Evolutionary conservation across 345 rosid species (phyloP).

Genomic region (Draba incana): DNA sequence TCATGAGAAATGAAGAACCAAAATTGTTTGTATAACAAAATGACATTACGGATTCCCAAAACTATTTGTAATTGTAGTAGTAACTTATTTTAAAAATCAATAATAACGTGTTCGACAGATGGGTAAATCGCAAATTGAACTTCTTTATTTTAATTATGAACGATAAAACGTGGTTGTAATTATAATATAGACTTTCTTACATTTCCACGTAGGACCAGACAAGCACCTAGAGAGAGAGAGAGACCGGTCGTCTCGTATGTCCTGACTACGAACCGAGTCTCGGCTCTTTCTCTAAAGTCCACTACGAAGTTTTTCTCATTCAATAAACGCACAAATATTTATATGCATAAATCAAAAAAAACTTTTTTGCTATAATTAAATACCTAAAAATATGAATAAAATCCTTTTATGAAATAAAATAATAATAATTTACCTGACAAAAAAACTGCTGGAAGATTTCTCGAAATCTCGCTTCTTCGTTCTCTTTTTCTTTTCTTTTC

Average conservation of each 20-base stretch:
- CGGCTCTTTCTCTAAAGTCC: constrained; percentile 20
- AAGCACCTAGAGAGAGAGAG: constrained; percentile 11
- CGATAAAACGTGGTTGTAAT: constrained; percentile 21
- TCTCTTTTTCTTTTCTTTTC: not conserved
- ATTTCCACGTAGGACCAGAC: constrained; percentile 31
- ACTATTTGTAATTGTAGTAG: not conserved
- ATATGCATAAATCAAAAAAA: not conserved
- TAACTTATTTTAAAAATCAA: not conserved
- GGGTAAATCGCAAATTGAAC: not conserved
- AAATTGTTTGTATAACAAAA: too few relatives aligned
- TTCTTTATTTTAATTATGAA: not conserved
- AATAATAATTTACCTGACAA: not conserved
- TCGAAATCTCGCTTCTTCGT: constrained; percentile 38
- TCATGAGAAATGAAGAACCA: too few relatives aligned
- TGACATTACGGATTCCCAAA: not conserved
- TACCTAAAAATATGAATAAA: constrained; percentile 27
- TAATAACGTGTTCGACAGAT: constrained; percentile 22
- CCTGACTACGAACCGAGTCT: constrained; percentile 34
- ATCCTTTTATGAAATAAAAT: not conserved
- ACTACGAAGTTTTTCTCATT: not conserved
- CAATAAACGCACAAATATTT: not conserved
- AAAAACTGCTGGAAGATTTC: constrained; percentile 46
- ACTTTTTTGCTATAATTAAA: constrained; percentile 37
- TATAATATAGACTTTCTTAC: not conserved
- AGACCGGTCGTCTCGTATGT: constrained; percentile 26